Evolutionary conservation across 371 early-diverging fungal species (phyloP), one percentile per base, ranked within the genome.

Genomic region (Mucor racemosus): DNA sequence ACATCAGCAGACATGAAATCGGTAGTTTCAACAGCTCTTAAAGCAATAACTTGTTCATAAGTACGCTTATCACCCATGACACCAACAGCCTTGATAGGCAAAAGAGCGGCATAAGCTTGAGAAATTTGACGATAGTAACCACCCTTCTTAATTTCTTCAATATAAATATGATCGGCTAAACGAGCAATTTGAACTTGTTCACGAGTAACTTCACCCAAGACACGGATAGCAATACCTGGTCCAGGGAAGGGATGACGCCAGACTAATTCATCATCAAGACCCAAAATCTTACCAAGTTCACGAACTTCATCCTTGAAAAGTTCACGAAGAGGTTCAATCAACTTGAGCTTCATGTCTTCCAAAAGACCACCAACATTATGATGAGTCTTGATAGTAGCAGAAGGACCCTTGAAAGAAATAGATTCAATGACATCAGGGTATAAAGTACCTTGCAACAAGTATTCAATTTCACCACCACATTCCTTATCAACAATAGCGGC

Each of bases 241-340:
- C 98, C 98, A 63, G 98, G 98, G 95, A 98, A 98, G 42, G 98
- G 98, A 75, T 98, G 98, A 67, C 98, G 94, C 97, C 97, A 98
- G 70, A 98, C 88, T 56, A 98, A 85, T 54, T 98, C 97, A 62
- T 95, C 94, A 77, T 94, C 95, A 71, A 98, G 88, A 54, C 89
- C 91, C 65, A 98, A 87, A 60, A 97, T 80, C 60, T 82, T 76
- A 63, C 97, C 98, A 19, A 98, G 86, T 10, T 91, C 93, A 71
- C 98, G 94, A 58, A 98, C 98, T 84, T 98, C 98, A 80, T 98
- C 97, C 88, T 98, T 98, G 89, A 98, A 98, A 60, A 98, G 88
- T 78, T 98, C 97, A 69, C 98, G 91, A 53, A 98, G 89, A 59
- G 98, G 98, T 80, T 98, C 98, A 68, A 97, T 97, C 63, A 98